Percentiles rank a stretch among this genome's conserved stretches.
These are phyloP conservation scores for Asterionellopsis glacialis DNA, from an alignment of 108 stramenopile genomes.

Conservation along the genomic window DNA sequence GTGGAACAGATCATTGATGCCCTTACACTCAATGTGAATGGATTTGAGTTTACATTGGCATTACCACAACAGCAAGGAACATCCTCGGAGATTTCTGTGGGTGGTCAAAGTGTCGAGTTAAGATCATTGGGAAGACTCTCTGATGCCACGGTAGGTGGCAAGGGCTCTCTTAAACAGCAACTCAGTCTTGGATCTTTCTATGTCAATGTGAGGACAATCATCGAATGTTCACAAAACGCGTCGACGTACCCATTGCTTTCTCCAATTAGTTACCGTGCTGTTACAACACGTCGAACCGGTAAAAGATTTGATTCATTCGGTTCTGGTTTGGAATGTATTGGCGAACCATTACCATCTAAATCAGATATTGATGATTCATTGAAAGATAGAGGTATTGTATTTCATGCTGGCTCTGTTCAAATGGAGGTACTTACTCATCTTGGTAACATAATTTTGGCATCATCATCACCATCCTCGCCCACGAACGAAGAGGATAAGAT, in stretches of 20 bases:
- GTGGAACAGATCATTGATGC: constrained; percentile 29
- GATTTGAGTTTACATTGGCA: constrained; percentile 16
- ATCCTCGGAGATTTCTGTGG: constrained; percentile 7
- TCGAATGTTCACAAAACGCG: background rate
- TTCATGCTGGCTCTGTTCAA: constrained; percentile 23
- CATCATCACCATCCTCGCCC: no score
- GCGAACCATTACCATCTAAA: constrained; percentile 4
- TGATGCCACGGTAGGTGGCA: constrained; percentile 4
- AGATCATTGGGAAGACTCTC: constrained; percentile 16
- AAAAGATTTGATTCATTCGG: constrained; percentile 23
- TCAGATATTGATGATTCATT: no score
- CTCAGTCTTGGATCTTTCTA: constrained; percentile 2
- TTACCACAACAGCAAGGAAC: constrained; percentile 7
- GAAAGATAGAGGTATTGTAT: constrained; percentile 6
- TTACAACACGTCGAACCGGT: constrained; percentile 11
- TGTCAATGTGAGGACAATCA: constrained; percentile 2
- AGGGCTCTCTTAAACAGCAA: background rate
- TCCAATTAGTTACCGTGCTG: constrained; percentile 35
- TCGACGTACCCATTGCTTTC: constrained; percentile 23
- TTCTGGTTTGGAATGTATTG: constrained; percentile 23
- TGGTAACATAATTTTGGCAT: constrained; percentile 1
- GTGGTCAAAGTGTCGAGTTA: constrained; percentile 18
- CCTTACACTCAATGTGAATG: constrained; percentile 19
- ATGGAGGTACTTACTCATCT: constrained; percentile 17
- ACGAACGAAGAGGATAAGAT: no score